phyloP scores from a whole-genome alignment of 192 early-diverging fungal genomes.

The Podila epigama region DNA sequence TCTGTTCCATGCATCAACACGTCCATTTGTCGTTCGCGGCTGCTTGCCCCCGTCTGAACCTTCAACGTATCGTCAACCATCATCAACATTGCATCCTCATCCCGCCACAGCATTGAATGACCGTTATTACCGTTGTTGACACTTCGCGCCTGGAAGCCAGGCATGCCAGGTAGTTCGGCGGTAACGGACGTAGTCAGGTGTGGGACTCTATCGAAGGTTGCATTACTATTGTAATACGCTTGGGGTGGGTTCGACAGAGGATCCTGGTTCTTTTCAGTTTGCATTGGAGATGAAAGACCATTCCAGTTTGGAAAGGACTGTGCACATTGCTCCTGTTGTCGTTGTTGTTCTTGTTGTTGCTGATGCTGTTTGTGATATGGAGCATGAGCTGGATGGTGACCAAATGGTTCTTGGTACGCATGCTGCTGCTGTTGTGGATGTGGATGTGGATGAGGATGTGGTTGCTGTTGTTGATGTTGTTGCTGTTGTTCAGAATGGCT shows the following conservation, averaged over 20 bases:
- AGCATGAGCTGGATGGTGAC: background rate
- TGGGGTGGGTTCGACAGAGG: background rate
- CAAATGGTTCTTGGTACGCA: background rate
- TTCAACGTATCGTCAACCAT: background rate
- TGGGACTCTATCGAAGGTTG: background rate
- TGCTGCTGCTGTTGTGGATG: background rate
- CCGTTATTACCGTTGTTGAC: background rate
- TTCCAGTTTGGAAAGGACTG: too few species aligned
- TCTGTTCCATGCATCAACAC: too few species aligned
- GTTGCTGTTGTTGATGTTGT: constrained; percentile 1
- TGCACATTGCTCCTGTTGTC: background rate
- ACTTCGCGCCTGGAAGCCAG: background rate
- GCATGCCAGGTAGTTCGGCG: too few species aligned
- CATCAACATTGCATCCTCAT: background rate
- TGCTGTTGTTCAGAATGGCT: background rate
- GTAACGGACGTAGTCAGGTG: too few species aligned
- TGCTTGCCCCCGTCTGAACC: too few species aligned
- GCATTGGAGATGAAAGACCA: background rate
- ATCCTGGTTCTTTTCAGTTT: background rate
- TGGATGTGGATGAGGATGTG: background rate
- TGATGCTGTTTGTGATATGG: background rate
- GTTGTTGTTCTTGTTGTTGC: background rate
- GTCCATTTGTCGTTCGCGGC: too few species aligned
- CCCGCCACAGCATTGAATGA: background rate
- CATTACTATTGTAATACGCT: background rate